These are phyloP conservation scores for Neltuma alba DNA, from an alignment of 306 rosid species.

Conservation along the genomic window DNA sequence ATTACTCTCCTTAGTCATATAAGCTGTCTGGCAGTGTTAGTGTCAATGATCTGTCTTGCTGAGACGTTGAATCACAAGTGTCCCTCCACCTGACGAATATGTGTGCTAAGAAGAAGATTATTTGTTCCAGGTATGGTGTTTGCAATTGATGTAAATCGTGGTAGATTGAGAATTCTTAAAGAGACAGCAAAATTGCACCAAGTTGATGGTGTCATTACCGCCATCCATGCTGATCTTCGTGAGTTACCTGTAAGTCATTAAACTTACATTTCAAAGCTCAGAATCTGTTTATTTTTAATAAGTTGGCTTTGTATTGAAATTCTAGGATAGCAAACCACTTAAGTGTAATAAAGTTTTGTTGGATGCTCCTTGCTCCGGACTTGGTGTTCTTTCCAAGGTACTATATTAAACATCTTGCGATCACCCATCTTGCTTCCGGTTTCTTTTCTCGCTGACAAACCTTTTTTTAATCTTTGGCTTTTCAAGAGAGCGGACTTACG, in stretches of 20 bases:
- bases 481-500: conserved; percentile 89
- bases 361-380: conserved; percentile 90
- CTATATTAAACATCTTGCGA: conserved; percentile 18
- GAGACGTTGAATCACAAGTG: conserved; percentile 14
- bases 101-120: conserved; percentile 14
- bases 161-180: conserved; percentile 82
- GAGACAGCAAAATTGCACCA: conserved; percentile 84
- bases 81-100: background rate
- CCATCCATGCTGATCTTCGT: conserved; percentile 71
- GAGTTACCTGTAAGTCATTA: conserved; percentile 54
- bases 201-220: conserved; percentile 66
- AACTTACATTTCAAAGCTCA: conserved; percentile 3
- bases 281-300: conserved; percentile 29
- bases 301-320: conserved; percentile 21
- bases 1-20: background rate
- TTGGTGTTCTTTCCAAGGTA: conserved; percentile 95
- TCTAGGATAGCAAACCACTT: conserved; percentile 55
- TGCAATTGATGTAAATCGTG: conserved; percentile 74
- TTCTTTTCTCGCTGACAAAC: conserved; percentile 16
- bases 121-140: conserved; percentile 63
- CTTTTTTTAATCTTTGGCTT: conserved; percentile 33
- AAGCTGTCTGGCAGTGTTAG: background rate
- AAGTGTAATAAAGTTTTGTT: conserved; percentile 75
- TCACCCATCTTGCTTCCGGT: background rate
- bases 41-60: conserved; percentile 19